A percentile compares a stretch with the other conserved stretches of the same genome.
phyloP scores from a whole-genome alignment of 2,329 filamentous ascomycete species.

The Podosphaera leucotricha region DNA sequence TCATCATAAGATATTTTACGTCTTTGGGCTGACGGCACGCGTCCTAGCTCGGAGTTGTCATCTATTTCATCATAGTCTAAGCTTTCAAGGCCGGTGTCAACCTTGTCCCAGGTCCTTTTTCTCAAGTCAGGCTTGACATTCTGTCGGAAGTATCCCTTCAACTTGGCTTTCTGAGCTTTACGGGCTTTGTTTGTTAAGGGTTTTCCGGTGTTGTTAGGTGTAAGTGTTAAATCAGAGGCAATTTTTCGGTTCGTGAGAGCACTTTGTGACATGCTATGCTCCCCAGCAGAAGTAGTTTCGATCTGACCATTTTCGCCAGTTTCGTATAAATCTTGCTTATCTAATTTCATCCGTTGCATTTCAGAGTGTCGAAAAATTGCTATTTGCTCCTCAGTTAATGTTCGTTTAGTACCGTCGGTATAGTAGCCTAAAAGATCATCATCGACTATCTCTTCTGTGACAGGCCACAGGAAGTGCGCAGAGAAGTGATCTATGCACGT shows the following conservation, averaged over 20 bases:
- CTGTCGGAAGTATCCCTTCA: constrained; percentile 17
- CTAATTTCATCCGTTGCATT: constrained; percentile 44
- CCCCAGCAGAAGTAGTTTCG: not conserved
- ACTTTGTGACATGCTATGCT: too few relatives aligned
- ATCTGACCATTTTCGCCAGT: constrained; percentile 2
- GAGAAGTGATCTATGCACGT: constrained; percentile 30
- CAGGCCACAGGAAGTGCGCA: constrained; percentile 21
- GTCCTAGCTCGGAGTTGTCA: constrained; percentile 5
- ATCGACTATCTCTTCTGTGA: constrained; percentile 23
- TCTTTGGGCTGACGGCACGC: constrained; percentile 18
- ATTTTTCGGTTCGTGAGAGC: too few relatives aligned
- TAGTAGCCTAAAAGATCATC: constrained; percentile 56
- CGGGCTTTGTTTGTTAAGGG: constrained; percentile 6
- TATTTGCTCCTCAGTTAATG: constrained; percentile 77
- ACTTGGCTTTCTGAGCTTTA: constrained; percentile 9
- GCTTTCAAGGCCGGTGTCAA: constrained; percentile 34
- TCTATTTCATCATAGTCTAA: constrained; percentile 33
- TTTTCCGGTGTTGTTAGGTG: constrained; percentile 1
- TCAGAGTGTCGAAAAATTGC: constrained; percentile 79
- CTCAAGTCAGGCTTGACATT: constrained; percentile 33
- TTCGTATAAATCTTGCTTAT: constrained; percentile 17
- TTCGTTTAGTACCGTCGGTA: constrained; percentile 63
- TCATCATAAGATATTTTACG: constrained; percentile 26
- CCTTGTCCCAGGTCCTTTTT: constrained; percentile 44
- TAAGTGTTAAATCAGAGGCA: not conserved